Percentiles rank a stretch among this genome's conserved stretches.
These are phyloP conservation scores for Cryptococcus sp. DNA, from an alignment of 1,284 basidiomycete species.

Conservation along the genomic window DNA sequence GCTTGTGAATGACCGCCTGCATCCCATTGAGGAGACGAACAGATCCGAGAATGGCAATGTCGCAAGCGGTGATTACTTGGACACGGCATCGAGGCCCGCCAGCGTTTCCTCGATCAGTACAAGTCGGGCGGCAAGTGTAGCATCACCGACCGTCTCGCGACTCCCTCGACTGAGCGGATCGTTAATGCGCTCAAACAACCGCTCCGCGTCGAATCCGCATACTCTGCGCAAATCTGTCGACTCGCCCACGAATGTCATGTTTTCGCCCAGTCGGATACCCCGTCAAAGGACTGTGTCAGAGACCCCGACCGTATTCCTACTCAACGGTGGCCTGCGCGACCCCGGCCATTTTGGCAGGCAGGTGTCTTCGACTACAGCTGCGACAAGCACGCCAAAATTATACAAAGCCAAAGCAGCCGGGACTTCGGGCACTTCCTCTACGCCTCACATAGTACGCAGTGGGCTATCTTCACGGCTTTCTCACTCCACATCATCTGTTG, in stretches of 20 bases:
- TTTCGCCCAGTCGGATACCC: no score
- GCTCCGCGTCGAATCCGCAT: slow-evolving; percentile 17
- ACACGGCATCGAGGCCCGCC: not conserved
- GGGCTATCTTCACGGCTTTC: no score
- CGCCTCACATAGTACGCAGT: not conserved
- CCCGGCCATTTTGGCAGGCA: no score
- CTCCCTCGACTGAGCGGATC: slow-evolving; percentile 11
- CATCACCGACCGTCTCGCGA: slow-evolving; percentile 4
- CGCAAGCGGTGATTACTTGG: not conserved
- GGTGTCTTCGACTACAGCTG: no score
- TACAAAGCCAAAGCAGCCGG: not conserved
- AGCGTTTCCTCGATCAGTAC: not conserved
- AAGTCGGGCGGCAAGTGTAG: slow-evolving; percentile 1
- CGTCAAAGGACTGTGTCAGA: no score
- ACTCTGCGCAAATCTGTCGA: no score
- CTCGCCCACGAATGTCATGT: no score
- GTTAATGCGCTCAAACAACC: slow-evolving; percentile 1
- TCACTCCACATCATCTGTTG: no score
- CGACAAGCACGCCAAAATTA: no score
- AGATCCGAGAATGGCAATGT: slow-evolving; percentile 1
- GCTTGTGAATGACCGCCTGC: slow-evolving; percentile 19
- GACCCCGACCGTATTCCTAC: no score
- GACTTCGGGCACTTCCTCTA: not conserved
- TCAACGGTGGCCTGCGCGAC: no score
- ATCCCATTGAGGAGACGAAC: slow-evolving; percentile 2